Conservation (phyloP, 306 rosid species). For the Purshia tridentata region DNA sequence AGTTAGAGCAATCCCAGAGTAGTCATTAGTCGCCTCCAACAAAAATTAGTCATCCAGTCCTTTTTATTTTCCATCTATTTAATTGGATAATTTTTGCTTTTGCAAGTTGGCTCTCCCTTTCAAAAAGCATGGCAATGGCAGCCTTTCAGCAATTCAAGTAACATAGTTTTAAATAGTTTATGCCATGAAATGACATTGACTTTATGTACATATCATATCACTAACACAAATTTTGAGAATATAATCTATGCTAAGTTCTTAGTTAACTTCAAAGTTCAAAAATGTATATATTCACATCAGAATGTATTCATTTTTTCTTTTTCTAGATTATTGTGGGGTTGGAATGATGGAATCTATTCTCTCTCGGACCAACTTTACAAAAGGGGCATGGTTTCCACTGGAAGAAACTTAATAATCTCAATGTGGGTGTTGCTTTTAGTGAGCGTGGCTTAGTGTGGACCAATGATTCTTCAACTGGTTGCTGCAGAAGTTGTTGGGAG, state of each 20-base stretch:
- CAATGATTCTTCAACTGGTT: slow-evolving; percentile 40
- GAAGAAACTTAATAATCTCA: slow-evolving; percentile 16
- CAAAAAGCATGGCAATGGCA: slow-evolving; percentile 63
- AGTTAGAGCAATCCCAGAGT: slow-evolving; percentile 8
- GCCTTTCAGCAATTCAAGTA: slow-evolving; percentile 47
- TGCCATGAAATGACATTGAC: slow-evolving; percentile 3
- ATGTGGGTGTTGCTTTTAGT: slow-evolving; percentile 24
- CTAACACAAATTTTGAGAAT: slow-evolving; percentile 2
- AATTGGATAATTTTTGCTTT: slow-evolving; percentile 8
- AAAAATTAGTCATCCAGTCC: neutral
- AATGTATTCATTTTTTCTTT: neutral
- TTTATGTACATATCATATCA: neutral
- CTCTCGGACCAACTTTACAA: slow-evolving; percentile 34
- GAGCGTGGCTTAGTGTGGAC: slow-evolving; percentile 37
- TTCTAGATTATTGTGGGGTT: slow-evolving; percentile 25
- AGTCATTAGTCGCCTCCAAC: neutral
- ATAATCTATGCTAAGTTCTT: neutral
- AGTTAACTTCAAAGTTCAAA: neutral
- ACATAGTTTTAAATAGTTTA: slow-evolving; percentile 18
- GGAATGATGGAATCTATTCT: slow-evolving; percentile 38
- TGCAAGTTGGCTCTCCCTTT: slow-evolving; percentile 34
- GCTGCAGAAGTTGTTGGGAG: slow-evolving; percentile 53
- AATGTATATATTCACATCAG: neutral
- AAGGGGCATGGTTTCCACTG: slow-evolving; percentile 31
- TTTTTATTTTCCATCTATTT: neutral